Base-by-base conservation (phyloP, 768 basidiomycete genomes). In the Clitopilus passeckerianus region DNA sequence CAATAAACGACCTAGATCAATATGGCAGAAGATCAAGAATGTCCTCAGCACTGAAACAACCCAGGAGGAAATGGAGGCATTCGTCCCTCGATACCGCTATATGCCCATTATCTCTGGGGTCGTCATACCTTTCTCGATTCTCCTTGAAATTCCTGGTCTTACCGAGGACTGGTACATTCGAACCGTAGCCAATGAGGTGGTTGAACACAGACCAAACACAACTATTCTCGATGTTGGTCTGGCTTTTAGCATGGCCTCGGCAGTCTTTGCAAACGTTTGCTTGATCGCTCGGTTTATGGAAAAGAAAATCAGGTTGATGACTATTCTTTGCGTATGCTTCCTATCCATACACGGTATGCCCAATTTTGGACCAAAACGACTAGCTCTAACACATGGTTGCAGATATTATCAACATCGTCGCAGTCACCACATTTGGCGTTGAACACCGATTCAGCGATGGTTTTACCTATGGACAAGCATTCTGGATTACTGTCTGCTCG, bases 131-230 rank as follows among this genome's bases (percentile, higher is more conserved):
- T 91, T 94, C 65, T 82, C 87, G 16, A 89, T 93, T 54, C 77
- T 94, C n/a, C 77, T 93, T 30, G 88, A 89, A 65, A 90, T 94
- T 27, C 92, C 92, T 0, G 87, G 88, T 15, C 71, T 93, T 10
- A 93, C 90, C 0, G 86, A 85, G 60, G 79, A 81, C 56, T 90
- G 89, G 90, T 90, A 86, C 62, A 80, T 88, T 59, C 79, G 79
- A 6, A 90, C 83, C 0, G 72, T 76, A 30, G 68, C 74, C 18
- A 72, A 80, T 59, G 43, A 77, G 23, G 70, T 74, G 4, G 71
- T 86, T 0, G 80, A 87, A 34, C 75, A 69, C 5, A 76, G 72
- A 54, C 67, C 69, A 12, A 92, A 92, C 57, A 77, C 90, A 0
- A 56, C 70, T 1, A 72, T 90, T 2, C 75, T 95, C 1, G 77